Percentiles rank a stretch among this genome's conserved stretches.
phyloP scores from a whole-genome alignment of 1,284 basidiomycete species.

The Porogramme epimiltina region DNA sequence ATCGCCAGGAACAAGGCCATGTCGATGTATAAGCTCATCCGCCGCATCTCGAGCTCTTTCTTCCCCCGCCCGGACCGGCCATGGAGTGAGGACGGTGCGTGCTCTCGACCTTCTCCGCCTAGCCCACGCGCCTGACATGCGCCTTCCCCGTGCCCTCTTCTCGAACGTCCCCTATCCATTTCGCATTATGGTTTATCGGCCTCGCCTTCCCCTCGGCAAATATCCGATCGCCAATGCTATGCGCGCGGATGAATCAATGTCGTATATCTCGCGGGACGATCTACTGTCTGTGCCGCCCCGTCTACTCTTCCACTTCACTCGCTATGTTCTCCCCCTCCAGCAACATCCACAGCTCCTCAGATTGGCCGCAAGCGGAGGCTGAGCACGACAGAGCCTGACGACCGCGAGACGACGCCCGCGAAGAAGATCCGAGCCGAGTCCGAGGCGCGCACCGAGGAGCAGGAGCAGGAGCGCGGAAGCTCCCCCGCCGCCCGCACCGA shows the following conservation, averaged over 20 bases:
- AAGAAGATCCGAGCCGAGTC: conserved; percentile 49
- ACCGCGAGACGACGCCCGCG: conserved; percentile 36
- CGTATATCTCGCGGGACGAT: background rate
- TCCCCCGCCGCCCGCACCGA: conserved; percentile 24
- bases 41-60: conserved; percentile 70
- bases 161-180: conserved; percentile 6
- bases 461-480: conserved; percentile 14
- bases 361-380: conserved; percentile 66
- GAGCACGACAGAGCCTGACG: conserved; percentile 53
- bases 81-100: conserved; percentile 75
- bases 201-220: background rate
- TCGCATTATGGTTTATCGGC: background rate
- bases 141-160: conserved; percentile 4
- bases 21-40: conserved; percentile 67
- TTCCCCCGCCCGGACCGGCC: conserved; percentile 70
- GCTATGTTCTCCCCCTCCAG: conserved; percentile 35
- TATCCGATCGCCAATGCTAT: background rate
- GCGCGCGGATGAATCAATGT: background rate
- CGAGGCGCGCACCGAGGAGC: conserved; percentile 26
- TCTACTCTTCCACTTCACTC: background rate
- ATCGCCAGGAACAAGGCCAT: conserved; percentile 1
- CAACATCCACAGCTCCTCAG: conserved; percentile 72
- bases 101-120: conserved; percentile 7
- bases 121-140: conserved; percentile 24
- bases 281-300: no score